phyloP scores from a whole-genome alignment of 75 land plant genomes.

The Sequoiadendron giganteum region DNA sequence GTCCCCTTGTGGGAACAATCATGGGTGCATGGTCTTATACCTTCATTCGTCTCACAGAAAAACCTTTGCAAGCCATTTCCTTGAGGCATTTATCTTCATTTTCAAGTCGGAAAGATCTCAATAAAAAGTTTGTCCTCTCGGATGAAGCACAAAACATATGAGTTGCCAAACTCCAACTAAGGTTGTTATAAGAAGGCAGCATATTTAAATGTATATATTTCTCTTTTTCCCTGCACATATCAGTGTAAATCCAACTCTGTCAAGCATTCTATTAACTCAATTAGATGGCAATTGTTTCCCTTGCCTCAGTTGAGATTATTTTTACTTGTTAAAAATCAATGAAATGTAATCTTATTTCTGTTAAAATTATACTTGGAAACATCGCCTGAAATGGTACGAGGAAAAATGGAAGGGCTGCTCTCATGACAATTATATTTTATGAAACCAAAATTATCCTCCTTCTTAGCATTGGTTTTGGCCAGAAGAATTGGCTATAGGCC shows the following conservation, averaged over 20 bases:
- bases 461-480: too few relatives aligned
- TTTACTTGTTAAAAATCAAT: too few relatives aligned
- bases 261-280: not conserved
- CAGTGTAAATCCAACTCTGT: not conserved
- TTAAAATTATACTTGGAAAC: too few relatives aligned
- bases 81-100: conserved; percentile 7
- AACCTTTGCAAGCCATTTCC: conserved; percentile 46
- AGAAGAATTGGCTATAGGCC: too few relatives aligned
- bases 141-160: not conserved
- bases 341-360: too few relatives aligned
- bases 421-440: too few relatives aligned
- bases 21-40: conserved; percentile 76
- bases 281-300: not conserved
- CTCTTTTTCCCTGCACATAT: not conserved
- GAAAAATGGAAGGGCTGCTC: too few relatives aligned
- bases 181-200: not conserved
- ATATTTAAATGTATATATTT: not conserved
- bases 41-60: conserved; percentile 58
- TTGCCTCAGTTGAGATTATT: not conserved
- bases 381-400: too few relatives aligned
- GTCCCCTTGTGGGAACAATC: conserved; percentile 54
- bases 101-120: not conserved
- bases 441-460: too few relatives aligned
- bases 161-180: not conserved
- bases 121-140: not conserved